Percentiles rank a stretch among this genome's conserved stretches.
Conservation (phyloP, 495 filamentous ascomycete genomes). For the Hyaloscypha bicolor region DNA sequence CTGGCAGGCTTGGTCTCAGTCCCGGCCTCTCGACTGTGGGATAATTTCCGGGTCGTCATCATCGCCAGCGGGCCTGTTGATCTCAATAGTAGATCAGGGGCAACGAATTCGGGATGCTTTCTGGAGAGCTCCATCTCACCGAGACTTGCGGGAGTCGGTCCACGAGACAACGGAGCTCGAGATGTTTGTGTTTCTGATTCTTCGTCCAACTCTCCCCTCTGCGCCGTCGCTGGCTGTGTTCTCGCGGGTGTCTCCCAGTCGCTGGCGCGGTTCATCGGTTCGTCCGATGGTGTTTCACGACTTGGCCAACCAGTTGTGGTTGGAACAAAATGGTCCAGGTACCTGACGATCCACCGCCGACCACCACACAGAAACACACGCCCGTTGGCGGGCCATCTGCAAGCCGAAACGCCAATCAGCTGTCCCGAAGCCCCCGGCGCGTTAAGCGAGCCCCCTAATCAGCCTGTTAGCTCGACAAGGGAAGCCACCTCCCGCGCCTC, state of each 20-base stretch:
- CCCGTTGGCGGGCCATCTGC: not conserved
- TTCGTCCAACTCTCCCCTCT: not conserved
- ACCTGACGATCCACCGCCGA: constrained; percentile 1
- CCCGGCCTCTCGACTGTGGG: not conserved
- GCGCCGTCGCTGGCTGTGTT: not conserved
- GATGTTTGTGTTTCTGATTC: not conserved
- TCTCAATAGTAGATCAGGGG: not conserved
- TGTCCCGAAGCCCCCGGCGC: not conserved
- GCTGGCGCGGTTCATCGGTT: not conserved
- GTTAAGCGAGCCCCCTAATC: constrained; percentile 7
- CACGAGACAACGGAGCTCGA: not conserved
- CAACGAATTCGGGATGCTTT: not conserved
- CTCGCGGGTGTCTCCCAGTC: not conserved
- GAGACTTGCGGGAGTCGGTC: not conserved
- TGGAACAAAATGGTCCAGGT: not conserved
- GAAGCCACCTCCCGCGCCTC: not conserved
- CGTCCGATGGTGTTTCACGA: not conserved
- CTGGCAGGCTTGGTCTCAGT: not conserved
- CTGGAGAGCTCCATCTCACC: not conserved
- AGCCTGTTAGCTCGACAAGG: not conserved
- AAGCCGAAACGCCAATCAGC: constrained; percentile 6
- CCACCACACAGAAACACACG: not conserved
- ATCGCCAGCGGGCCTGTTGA: not conserved
- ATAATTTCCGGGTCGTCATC: not conserved
- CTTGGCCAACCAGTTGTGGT: not conserved